Percentiles rank a stretch among this genome's conserved stretches.
These are phyloP conservation scores for Batrachochytrium dendrobatidis DNA, from an alignment of 371 early-diverging fungal species.

Conservation along the genomic window DNA sequence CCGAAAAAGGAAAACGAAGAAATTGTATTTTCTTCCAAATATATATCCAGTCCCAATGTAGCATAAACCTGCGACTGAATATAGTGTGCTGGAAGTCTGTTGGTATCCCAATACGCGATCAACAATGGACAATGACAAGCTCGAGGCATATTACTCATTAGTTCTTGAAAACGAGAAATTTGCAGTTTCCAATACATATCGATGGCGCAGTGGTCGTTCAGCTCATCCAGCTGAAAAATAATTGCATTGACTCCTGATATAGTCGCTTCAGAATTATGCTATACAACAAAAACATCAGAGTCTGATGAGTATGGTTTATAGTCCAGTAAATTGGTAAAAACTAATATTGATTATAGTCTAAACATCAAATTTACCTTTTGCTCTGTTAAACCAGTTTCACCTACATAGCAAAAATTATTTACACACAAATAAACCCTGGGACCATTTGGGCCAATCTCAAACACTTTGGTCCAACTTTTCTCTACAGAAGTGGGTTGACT, in stretches of 20 bases:
- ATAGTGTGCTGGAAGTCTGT: neutral
- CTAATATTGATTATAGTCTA: too few relatives aligned
- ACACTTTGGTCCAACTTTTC: too few relatives aligned
- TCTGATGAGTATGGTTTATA: constrained; percentile 1
- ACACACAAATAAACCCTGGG: too few relatives aligned
- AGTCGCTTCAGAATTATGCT: constrained; percentile 17
- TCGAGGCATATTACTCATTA: too few relatives aligned
- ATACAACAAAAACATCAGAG: constrained; percentile 7
- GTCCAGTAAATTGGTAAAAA: neutral
- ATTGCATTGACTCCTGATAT: constrained; percentile 23
- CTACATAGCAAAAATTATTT: too few relatives aligned
- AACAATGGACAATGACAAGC: too few relatives aligned
- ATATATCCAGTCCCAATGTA: constrained; percentile 6
- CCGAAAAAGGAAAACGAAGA: too few relatives aligned
- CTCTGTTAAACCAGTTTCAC: too few relatives aligned
- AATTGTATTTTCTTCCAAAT: too few relatives aligned
- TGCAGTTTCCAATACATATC: neutral
- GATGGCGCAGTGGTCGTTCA: constrained; percentile 1
- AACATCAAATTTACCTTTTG: too few relatives aligned
- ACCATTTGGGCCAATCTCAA: too few relatives aligned
- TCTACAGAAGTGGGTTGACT: too few relatives aligned
- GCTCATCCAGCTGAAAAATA: constrained; percentile 28
- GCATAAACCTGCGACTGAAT: neutral
- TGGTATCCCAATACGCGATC: neutral
- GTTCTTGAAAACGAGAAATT: neutral